Base-by-base conservation (phyloP, 2,329 filamentous ascomycete species). In the Colletotrichum sp. region DNA sequence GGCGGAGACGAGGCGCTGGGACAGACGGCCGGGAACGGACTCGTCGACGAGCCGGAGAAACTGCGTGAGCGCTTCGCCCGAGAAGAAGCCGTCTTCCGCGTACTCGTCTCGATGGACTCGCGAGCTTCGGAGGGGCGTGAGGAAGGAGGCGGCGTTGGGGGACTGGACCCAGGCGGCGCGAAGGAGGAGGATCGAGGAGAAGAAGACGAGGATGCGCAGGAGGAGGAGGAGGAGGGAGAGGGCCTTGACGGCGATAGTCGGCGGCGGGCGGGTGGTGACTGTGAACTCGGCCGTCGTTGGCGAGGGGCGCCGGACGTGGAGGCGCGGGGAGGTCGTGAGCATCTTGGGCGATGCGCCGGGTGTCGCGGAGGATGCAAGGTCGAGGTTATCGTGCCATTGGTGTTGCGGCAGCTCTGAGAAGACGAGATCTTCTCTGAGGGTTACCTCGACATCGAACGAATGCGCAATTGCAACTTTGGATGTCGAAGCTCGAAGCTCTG, bases 281-380 rank as follows among this genome's bases (percentile, higher is more conserved):
- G 94, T 97, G 89, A 96, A 98, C 79, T 95, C 94, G 82, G 95
- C 93, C n/a, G 97, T 98, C 4, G 96, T 97, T 62, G 95, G 93
- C 28, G 97, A 96, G 66, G 95, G 94, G 26, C 92, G 91, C 78
- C 92, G 89, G 76, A 90, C 90, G 79, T 87, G 89, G 66, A 95
- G 91, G 79, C 89, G 89, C 12, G 92, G 91, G 1, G 87, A 80
- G 24, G 89, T 91, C 56, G 90, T 90, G 78, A 94, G 88, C 93
- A 95, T 94, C 66, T 78, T 82, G 75, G 55, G 15, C 16, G 30
- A 55, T 66, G 55, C 21, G 56, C 7, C 66, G 21, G 43, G 28
- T 36, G 56, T 52, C 24, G 34, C 28, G 16, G 38, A 16, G 16
- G 38, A 16, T 32, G n/a, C 13, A 55, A 6, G 21, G 24, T 26